Conservation (phyloP, 2,329 filamentous ascomycete species). For the Fusarium cicatricum region DNA sequence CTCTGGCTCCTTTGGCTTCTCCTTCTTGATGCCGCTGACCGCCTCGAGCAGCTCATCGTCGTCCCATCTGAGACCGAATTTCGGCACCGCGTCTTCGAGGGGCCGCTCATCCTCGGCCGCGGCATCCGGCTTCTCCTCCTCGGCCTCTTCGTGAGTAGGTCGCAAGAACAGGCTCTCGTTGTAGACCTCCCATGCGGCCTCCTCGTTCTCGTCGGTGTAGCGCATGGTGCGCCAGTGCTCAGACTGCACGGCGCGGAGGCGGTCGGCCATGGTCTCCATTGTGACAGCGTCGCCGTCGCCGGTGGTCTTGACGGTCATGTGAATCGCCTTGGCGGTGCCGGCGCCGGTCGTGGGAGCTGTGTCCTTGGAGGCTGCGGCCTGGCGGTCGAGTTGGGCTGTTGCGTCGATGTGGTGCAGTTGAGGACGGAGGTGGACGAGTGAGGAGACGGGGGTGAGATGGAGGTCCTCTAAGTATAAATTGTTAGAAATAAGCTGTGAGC, state of each 20-base stretch:
- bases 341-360: conserved; percentile 44
- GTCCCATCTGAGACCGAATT: conserved; percentile 53
- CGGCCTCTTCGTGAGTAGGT: conserved; percentile 25
- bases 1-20: conserved; percentile 45
- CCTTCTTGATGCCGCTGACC: conserved; percentile 54
- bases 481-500: conserved; percentile 24
- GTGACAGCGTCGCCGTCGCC: conserved; percentile 71
- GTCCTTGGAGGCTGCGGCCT: conserved; percentile 51
- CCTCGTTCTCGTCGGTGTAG: conserved; percentile 83
- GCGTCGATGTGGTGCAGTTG: conserved; percentile 95
- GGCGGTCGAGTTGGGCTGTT: conserved; percentile 72
- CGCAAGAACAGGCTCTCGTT: conserved; percentile 69
- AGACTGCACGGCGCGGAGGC: conserved; percentile 79
- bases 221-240: conserved; percentile 83
- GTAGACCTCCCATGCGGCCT: conserved; percentile 79
- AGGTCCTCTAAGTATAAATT: conserved; percentile 69
- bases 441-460: conserved; percentile 84
- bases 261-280: conserved; percentile 76
- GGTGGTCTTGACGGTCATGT: conserved; percentile 85
- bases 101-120: conserved; percentile 23
- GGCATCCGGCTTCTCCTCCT: conserved; percentile 28
- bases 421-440: conserved; percentile 87
- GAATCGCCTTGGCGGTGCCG: conserved; percentile 76
- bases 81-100: conserved; percentile 50
- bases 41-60: conserved; percentile 56